These are phyloP conservation scores for Vigna mungo DNA, from an alignment of 306 rosid species.

Conservation along the genomic window DNA sequence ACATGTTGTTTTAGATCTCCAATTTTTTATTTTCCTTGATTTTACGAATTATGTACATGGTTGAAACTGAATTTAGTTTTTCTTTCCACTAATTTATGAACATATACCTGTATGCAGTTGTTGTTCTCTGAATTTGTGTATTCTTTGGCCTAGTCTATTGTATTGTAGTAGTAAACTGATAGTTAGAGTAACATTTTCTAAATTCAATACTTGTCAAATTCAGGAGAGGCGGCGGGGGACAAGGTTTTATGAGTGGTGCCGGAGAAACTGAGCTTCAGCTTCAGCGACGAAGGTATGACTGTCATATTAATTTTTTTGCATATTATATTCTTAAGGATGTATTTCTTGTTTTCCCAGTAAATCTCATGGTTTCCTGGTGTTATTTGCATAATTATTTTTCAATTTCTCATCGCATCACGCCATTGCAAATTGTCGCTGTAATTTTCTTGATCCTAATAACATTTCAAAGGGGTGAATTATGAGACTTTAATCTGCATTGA, in stretches of 20 bases:
- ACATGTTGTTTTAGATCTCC: background rate
- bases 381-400: constrained; percentile 27
- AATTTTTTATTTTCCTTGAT: constrained; percentile 29
- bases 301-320: constrained; percentile 38
- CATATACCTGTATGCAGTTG: background rate
- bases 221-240: constrained; percentile 98
- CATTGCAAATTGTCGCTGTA: constrained; percentile 16
- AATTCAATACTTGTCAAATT: constrained; percentile 38
- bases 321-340: constrained; percentile 30
- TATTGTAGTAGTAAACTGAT: constrained; percentile 8
- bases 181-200: constrained; percentile 28
- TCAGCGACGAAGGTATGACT: constrained; percentile 82
- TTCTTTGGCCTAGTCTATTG: constrained; percentile 33
- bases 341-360: constrained; percentile 24
- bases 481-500: constrained; percentile 4
- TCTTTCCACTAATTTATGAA: background rate
- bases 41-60: background rate
- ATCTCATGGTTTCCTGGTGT: constrained; percentile 29
- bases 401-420: constrained; percentile 15
- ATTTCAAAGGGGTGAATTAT: constrained; percentile 13
- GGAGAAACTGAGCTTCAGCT: constrained; percentile 99
- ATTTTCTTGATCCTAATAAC: constrained; percentile 4
- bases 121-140: background rate
- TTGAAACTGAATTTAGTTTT: constrained; percentile 19
- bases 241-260: constrained; percentile 95